Base-by-base conservation (phyloP, 1,139 yeast species). In the Pichia sp. region DNA sequence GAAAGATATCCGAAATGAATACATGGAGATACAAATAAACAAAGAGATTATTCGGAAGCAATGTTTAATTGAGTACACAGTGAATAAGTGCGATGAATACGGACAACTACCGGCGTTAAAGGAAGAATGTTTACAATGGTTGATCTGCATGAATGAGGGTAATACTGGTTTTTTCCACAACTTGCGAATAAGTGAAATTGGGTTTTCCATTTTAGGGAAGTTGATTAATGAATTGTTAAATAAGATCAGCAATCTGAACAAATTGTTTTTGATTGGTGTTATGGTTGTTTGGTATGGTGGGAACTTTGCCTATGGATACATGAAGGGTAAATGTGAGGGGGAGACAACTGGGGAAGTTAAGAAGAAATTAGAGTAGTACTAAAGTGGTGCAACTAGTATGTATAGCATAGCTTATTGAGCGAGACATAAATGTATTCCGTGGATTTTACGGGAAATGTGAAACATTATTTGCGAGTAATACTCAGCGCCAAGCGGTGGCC, bases 161-260 rank as follows among this genome's bases (percentile, higher is more conserved):
- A 48, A 58, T 3, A 54, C 55, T 3, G 63, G 53, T 59, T 48
- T 44, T 16, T 44, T 41, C 3, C 37, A 16, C 15, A 40, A 45
- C 6, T 25, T 43, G 12, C 42, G 45, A 30, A 70, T 53, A 52
- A 68, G 60, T 66, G 77, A 35, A 27, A 69, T 82, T 15, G 75
- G 82, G 62, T 86, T 87, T 0, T 79, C 79, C 50, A 79, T 84
- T 0, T 56, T 83, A 3, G 89, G 88, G 0, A 67, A 78, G 49
- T 69, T 82, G 12, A 53, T 82, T n/a, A 82, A 82, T 56, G 73
- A 83, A 0, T 70, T 83, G 51, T 70, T 82, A 20, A 85, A 82
- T 54, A 85, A 86, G 0, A 72, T 85, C 41, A 80, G 85, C 4
- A 60, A 73, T 34, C 77, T 81, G 59, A 77, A 83, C 18, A 71